phyloP scores from a whole-genome alignment of 129 eudicot species.

The Apium graveolens region DNA sequence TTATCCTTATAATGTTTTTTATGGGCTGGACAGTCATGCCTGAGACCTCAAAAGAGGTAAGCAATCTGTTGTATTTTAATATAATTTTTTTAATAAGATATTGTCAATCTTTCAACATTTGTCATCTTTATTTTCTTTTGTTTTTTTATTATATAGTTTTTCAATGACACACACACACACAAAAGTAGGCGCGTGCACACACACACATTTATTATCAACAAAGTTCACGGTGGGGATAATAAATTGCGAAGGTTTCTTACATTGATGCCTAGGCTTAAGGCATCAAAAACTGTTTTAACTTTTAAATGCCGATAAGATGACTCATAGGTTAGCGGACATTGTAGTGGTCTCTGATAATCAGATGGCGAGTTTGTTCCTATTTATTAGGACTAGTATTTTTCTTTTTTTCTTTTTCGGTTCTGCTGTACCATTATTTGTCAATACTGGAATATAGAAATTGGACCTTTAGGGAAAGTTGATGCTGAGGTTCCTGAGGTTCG shows the following conservation, averaged over 20 bases:
- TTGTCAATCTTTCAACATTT: background rate
- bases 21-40: constrained; percentile 2
- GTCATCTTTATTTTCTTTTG: background rate
- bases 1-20: background rate
- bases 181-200: background rate
- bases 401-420: background rate
- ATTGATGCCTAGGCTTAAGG: background rate
- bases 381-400: background rate
- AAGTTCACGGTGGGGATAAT: background rate
- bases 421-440: background rate
- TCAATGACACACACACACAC: background rate
- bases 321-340: background rate
- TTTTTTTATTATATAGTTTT: background rate
- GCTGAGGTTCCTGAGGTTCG: background rate
- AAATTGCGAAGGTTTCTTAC: background rate
- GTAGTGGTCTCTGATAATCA: background rate
- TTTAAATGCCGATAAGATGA: background rate
- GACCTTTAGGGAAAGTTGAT: background rate
- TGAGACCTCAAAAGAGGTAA: constrained; percentile 5
- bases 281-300: background rate
- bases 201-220: background rate
- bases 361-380: background rate
- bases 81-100: background rate
- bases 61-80: background rate
- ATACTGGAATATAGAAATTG: background rate